Evolutionary conservation across 2,329 filamentous ascomycete genomes (phyloP).

Genomic region (Penicillium freii): DNA sequence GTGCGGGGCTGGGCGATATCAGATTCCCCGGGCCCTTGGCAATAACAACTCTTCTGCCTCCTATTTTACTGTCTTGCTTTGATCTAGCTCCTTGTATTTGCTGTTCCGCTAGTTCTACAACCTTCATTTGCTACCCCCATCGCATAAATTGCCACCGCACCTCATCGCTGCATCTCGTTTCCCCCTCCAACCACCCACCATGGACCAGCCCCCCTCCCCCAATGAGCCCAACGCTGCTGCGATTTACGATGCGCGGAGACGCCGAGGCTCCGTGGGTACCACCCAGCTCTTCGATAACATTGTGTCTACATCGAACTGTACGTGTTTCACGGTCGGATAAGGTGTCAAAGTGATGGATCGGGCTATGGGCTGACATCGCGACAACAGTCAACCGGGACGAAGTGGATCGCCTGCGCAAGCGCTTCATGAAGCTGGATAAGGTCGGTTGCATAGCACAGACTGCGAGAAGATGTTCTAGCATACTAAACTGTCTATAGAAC

Average conservation of each 20-base stretch:
- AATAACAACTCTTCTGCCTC: conserved; percentile 10
- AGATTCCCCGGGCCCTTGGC: conserved; percentile 31
- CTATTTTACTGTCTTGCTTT: conserved; percentile 5
- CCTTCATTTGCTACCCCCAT: neutral
- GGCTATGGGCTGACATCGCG: conserved; percentile 6
- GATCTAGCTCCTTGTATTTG: neutral
- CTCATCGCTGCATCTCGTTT: neutral
- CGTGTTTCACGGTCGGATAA: conserved; percentile 30
- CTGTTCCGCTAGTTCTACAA: neutral
- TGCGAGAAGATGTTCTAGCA: neutral
- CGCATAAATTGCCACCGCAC: neutral
- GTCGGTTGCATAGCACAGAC: conserved; percentile 45
- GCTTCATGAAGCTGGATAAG: conserved; percentile 99
- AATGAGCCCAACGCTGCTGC: conserved; percentile 45
- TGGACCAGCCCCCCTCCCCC: conserved; percentile 27
- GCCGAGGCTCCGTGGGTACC: conserved; percentile 49
- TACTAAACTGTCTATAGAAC: conserved; percentile 58
- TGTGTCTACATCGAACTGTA: conserved; percentile 95
- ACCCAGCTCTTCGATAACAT: conserved; percentile 85
- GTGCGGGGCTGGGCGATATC: conserved; percentile 46
- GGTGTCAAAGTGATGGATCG: neutral
- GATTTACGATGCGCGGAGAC: conserved; percentile 45
- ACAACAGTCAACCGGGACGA: conserved; percentile 88
- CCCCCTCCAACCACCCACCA: conserved; percentile 16
- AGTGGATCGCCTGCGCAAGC: conserved; percentile 90